Evolutionary conservation across 352 stramenopile genomes (phyloP), one percentile per base, ranked within the genome.

Genomic region (Pythium aristosporum): DNA sequence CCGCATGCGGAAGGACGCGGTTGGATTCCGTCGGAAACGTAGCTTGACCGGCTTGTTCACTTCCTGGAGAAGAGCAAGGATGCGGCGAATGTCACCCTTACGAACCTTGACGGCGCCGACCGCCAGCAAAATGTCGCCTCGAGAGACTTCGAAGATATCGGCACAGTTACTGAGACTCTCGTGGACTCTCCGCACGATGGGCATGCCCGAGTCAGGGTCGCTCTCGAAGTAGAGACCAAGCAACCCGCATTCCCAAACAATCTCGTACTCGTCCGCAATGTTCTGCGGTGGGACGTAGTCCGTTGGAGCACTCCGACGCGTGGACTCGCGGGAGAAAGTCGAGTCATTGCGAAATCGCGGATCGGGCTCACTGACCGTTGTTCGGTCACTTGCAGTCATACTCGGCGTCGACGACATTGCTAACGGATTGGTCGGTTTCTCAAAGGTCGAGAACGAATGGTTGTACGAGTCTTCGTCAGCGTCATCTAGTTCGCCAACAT

Each of bases 201-300:
- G 87, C 79, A 96, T 91, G 5, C 87, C 85, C 0, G 85, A 87
- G 23, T 88, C 53, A 9, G 78, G 80, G 42, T 96, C 87, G 41
- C 84, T 92, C 63, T 92, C 87, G 39, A 96, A 96, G 63, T 92
- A 94, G 37, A 96, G 65, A 16, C 87, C 87, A 12, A 96, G 71
- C 9, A 94, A 59, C 15, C 87, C 87, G 23, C 84, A 92, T 58
- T 92, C 83, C 87, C 87, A 96, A n/a, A 91, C 85, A 39, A 96
- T 93, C 43, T 92, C 82, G 64, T 96, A 96, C 72, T 94, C 83
- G 63, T 87, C 82, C 39, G 81, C 68, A 41, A 94, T 82, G 21
- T 85, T 75, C 57, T 77, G 82, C 2, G 82, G 81, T 5, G 83
- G 82, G 21, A 83, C 72, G 63, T 94, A 91, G 43, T 79, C 69